Conservation (phyloP, 495 filamentous ascomycete genomes). For the Talaromyces nanjingensis region DNA sequence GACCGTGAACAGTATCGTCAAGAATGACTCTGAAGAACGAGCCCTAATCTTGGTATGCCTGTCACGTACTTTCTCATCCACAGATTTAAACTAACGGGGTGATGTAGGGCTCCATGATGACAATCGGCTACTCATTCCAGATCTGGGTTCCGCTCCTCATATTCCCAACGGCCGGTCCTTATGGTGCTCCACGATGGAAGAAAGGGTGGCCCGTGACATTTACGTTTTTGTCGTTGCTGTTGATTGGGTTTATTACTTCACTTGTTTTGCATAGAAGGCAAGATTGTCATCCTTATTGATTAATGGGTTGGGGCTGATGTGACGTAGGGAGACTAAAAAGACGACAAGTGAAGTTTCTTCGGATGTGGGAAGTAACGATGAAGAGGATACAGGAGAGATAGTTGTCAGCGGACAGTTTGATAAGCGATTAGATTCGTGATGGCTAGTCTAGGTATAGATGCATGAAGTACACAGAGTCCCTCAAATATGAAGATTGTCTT, state of each 20-base stretch:
- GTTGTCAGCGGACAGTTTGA: not conserved
- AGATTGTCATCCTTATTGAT: not conserved
- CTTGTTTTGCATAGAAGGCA: conserved; percentile 29
- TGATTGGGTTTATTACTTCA: conserved; percentile 33
- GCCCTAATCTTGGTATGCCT: conserved; percentile 35
- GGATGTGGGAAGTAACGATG: not conserved
- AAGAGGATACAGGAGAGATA: not conserved
- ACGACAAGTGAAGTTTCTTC: not conserved
- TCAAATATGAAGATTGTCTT: not conserved
- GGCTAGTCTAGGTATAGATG: not conserved
- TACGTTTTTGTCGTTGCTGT: conserved; percentile 32
- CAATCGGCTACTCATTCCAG: conserved; percentile 41
- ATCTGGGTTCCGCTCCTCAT: conserved; percentile 40
- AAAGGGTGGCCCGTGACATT: conserved; percentile 39
- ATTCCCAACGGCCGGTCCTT: conserved; percentile 33
- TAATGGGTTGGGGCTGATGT: not conserved
- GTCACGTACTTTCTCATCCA: not conserved
- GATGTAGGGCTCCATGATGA: conserved; percentile 40
- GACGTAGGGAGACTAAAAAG: not conserved
- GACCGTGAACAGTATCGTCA: conserved; percentile 38
- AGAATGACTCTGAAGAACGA: conserved; percentile 38
- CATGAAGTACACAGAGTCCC: not conserved
- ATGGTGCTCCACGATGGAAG: conserved; percentile 39
- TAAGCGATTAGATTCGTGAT: not conserved
- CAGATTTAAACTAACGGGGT: conserved; percentile 1